Base-by-base conservation (phyloP, 78 protist species). In the Dictyostelium capitatum region DNA sequence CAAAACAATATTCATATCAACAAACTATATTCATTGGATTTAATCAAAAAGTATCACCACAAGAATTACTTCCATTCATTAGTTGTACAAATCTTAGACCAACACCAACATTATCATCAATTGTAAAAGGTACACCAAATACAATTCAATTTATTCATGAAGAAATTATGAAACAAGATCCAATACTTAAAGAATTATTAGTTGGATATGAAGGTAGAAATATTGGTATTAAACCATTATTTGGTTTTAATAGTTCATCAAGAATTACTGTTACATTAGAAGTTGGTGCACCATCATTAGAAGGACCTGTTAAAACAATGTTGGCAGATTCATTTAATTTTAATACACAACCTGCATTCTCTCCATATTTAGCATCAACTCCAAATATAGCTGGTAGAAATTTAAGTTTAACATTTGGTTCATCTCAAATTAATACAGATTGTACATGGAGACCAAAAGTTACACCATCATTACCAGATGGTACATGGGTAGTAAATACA, bases 131-230 rank as follows among this genome's bases (percentile, higher is more conserved):
- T 32, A n/a, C 79, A 46, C 79, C 79, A 43, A 77, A 77, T 43
- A 32, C 41, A 0, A 10, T 79, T 0, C 83, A 79, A 19, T 43
- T 79, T 23, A 62, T 87, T 17, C 80, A 72, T 17, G 93, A 87
- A 32, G 93, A 87, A 12, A 64, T 37, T 17, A 87, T 87, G 93
- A 77, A 64, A 77, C 50, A 87, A n/a, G 93, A 87, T 65, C 93
- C 93, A 64, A 23, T 30, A 4, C 28, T 85, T 1, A 23, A 20
- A 11, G 65, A 47, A 19, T 47, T 85, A 20, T 32, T 85, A 0
- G 23, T 54, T 11, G 87, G 87, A 4, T 46, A 64, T 51, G 83
- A 74, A 48, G 93, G 93, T 65, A 87, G 69, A 65, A 75, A 80
- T 30, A 53, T 74, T 77, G 93, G 93, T 37, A 64, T 87, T 64